These are phyloP conservation scores for Hypoxylon sp. DNA, from an alignment of 2,329 filamentous ascomycete species.

Conservation along the genomic window DNA sequence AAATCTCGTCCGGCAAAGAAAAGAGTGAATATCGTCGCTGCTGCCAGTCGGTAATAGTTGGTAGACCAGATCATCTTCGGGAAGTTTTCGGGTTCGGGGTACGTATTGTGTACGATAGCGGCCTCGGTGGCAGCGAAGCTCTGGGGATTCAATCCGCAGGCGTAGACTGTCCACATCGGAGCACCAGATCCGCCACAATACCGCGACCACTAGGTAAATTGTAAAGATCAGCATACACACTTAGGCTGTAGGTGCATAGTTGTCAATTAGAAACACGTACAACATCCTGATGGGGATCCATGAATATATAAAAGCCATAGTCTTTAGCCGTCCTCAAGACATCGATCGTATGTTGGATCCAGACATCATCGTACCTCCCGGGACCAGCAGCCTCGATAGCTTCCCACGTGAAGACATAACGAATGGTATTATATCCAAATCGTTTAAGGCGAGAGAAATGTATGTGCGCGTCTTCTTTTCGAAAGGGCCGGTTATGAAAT, in stretches of 20 bases:
- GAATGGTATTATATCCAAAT: conserved; percentile 95
- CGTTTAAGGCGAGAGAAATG: conserved; percentile 89
- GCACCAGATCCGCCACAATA: conserved; percentile 95
- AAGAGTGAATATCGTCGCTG: conserved; percentile 91
- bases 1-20: conserved; percentile 94
- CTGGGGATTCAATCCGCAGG: conserved; percentile 88
- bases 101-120: conserved; percentile 94
- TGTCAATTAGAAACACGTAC: conserved; percentile 62
- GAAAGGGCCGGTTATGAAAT: conserved; percentile 88
- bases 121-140: conserved; percentile 89
- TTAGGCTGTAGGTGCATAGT: background rate
- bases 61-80: conserved; percentile 99
- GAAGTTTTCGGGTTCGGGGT: conserved; percentile 84
- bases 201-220: conserved; percentile 79
- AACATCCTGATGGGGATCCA: conserved; percentile 99
- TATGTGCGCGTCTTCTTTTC: conserved; percentile 81
- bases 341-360: conserved; percentile 90
- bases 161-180: conserved; percentile 97
- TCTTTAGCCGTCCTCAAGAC: conserved; percentile 85
- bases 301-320: conserved; percentile 96
- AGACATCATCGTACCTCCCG: conserved; percentile 92
- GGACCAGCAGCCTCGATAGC: conserved; percentile 95
- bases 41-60: conserved; percentile 90
- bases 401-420: conserved; percentile 99
- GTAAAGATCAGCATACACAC: conserved; percentile 46